Evolutionary conservation across 2,329 filamentous ascomycete genomes (phyloP).

Genomic region (Fusarium sp.): DNA sequence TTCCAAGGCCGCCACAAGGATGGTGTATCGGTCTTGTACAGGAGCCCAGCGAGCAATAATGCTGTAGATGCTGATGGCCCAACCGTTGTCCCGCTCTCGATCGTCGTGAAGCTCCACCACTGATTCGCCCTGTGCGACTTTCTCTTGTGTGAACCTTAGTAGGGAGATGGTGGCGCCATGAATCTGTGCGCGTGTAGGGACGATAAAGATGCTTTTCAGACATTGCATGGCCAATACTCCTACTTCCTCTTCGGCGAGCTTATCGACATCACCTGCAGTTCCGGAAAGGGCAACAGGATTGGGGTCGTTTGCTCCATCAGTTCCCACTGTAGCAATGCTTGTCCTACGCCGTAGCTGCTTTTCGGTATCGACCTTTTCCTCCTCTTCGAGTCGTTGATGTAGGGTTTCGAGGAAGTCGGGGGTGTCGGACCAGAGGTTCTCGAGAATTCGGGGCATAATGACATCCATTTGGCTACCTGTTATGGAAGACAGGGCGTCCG

Average conservation of each 20-base stretch:
- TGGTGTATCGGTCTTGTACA: conserved; percentile 93
- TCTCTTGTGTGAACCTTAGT: conserved; percentile 77
- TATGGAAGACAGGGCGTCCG: conserved; percentile 80
- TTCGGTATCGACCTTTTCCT: conserved; percentile 76
- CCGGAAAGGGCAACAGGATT: conserved; percentile 80
- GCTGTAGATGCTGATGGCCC: conserved; percentile 85
- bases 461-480: conserved; percentile 80
- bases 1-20: conserved; percentile 85
- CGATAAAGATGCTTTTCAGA: conserved; percentile 85
- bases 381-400: conserved; percentile 71
- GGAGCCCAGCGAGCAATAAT: conserved; percentile 88
- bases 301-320: conserved; percentile 67
- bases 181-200: conserved; percentile 84
- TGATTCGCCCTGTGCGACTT: conserved; percentile 62
- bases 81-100: conserved; percentile 66
- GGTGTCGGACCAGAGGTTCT: conserved; percentile 83
- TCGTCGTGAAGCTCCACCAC: conserved; percentile 62
- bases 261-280: conserved; percentile 87
- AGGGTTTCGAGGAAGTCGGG: conserved; percentile 76
- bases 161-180: conserved; percentile 79
- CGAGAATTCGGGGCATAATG: conserved; percentile 85
- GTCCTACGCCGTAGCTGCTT: conserved; percentile 73
- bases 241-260: conserved; percentile 88
- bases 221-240: conserved; percentile 86
- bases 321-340: conserved; percentile 81